phyloP scores from a whole-genome alignment of 352 stramenopile genomes.

The Phytophthora aleatoria region DNA sequence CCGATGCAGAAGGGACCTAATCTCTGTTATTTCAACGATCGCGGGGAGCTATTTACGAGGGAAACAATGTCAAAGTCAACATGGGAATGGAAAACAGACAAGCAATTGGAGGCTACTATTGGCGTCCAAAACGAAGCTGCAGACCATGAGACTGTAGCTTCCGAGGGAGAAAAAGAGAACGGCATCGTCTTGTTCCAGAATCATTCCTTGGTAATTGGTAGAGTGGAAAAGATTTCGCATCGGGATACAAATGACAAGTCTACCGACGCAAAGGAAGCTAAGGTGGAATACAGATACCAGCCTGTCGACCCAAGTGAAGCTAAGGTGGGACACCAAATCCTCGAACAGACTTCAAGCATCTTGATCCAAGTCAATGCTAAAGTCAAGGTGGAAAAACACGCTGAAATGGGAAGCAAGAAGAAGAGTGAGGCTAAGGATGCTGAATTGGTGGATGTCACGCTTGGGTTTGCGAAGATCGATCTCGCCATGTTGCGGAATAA shows the following conservation, averaged over 20 bases:
- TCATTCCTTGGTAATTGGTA: slow-evolving; percentile 31
- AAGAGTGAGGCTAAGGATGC: neutral
- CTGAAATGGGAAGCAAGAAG: neutral
- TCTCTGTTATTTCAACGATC: slow-evolving; percentile 10
- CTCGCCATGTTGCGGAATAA: slow-evolving; percentile 44
- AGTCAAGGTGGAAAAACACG: neutral
- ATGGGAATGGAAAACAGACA: slow-evolving; percentile 22
- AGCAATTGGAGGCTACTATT: slow-evolving; percentile 23
- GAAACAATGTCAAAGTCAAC: slow-evolving; percentile 13
- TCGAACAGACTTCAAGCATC: slow-evolving; percentile 45
- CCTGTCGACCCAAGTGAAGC: slow-evolving; percentile 1
- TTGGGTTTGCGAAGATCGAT: slow-evolving; percentile 61
- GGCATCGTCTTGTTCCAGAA: slow-evolving; percentile 31
- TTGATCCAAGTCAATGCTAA: slow-evolving; percentile 47
- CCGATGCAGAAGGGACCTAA: slow-evolving; percentile 11
- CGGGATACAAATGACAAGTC: neutral
- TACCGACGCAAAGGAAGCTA: slow-evolving; percentile 3
- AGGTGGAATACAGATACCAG: slow-evolving; percentile 12
- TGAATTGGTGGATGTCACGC: slow-evolving; percentile 10
- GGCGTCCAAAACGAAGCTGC: neutral
- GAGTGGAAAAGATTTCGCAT: slow-evolving; percentile 2
- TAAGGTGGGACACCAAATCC: slow-evolving; percentile 23
- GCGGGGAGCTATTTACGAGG: slow-evolving; percentile 35
- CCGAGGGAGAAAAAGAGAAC: neutral
- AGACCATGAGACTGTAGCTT: neutral